Evolutionary conservation across 306 rosid species (phyloP).

Genomic region (Quercus parvula): DNA sequence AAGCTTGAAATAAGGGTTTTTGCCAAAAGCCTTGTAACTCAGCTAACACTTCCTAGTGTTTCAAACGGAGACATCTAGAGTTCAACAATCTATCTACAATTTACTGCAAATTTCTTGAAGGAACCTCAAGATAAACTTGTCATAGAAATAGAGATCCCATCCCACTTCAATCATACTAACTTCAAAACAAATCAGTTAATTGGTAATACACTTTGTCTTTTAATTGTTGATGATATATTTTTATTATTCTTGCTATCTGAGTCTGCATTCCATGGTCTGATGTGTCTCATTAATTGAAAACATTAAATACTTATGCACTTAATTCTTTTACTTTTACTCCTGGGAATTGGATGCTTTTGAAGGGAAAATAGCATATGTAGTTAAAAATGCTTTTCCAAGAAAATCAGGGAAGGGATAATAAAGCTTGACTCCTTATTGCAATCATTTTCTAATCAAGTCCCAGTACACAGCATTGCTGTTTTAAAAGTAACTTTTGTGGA

Average conservation of each 20-base stretch:
- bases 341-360: slow-evolving; percentile 60
- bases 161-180: not conserved
- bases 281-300: not conserved
- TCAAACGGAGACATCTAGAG: slow-evolving; percentile 38
- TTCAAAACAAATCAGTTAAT: not conserved
- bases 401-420: slow-evolving; percentile 53
- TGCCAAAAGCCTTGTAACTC: no score
- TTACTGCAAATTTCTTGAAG: not conserved
- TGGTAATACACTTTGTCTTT: not conserved
- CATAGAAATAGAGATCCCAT: slow-evolving; percentile 1
- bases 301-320: slow-evolving; percentile 4
- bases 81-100: no score
- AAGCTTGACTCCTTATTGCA: slow-evolving; percentile 52
- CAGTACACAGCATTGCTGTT: slow-evolving; percentile 39
- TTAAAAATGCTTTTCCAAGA: slow-evolving; percentile 62
- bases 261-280: not conserved
- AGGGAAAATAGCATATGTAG: slow-evolving; percentile 52
- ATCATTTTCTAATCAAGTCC: slow-evolving; percentile 57
- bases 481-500: slow-evolving; percentile 65
- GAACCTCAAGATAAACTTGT: not conserved
- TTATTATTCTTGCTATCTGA: not conserved
- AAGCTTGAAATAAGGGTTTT: no score
- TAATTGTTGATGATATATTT: not conserved
- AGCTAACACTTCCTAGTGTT: no score
- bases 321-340: slow-evolving; percentile 23